Percentiles rank a stretch among this genome's conserved stretches.
phyloP scores from a whole-genome alignment of 2,329 filamentous ascomycete genomes.

The Trichophyton simii region DNA sequence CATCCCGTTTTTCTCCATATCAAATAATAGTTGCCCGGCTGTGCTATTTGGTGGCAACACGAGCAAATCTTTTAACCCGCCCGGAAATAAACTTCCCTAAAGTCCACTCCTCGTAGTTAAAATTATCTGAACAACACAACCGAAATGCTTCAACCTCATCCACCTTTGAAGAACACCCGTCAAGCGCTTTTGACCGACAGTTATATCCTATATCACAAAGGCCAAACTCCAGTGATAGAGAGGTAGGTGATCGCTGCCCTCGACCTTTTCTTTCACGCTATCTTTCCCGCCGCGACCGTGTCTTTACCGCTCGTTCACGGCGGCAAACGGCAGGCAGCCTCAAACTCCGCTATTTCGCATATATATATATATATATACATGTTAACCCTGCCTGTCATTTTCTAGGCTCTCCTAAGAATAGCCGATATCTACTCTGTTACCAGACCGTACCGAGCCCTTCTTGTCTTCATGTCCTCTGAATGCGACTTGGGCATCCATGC shows the following conservation, averaged over 20 bases:
- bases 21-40: neutral
- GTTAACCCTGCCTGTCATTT: neutral
- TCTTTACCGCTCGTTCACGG: neutral
- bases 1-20: neutral
- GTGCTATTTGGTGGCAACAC: neutral
- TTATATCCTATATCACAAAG: neutral
- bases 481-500: neutral
- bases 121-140: neutral
- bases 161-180: neutral
- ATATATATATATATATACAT: neutral
- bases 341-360: neutral
- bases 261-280: neutral
- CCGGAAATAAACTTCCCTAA: neutral
- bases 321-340: neutral
- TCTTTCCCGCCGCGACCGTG: neutral
- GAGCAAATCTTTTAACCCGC: neutral
- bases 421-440: no score
- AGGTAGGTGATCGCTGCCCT: neutral
- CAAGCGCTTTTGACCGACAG: neutral
- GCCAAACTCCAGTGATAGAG: neutral
- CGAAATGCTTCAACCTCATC: neutral
- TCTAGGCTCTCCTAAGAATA: neutral
- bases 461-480: neutral
- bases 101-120: neutral
- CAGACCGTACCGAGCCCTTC: neutral